phyloP scores from a whole-genome alignment of 2,329 filamentous ascomycete species.

The Microcera coccophila region DNA sequence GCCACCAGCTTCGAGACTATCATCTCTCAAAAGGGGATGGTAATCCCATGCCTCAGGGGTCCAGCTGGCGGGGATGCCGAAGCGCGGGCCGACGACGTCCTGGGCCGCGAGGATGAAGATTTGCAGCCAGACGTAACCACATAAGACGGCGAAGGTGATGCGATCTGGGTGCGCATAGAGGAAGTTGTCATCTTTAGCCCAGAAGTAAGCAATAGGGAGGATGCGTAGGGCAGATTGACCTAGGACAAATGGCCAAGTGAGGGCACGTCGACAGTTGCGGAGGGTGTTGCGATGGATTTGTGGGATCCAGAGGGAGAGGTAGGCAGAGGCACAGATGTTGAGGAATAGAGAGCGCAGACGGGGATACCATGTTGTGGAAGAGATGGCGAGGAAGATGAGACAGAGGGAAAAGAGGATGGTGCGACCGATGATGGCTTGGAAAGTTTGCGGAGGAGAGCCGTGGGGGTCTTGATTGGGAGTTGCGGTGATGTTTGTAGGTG shows the following conservation, averaged over 20 bases:
- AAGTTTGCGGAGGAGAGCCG: conserved; percentile 34
- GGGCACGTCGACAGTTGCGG: conserved; percentile 84
- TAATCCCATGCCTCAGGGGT: conserved; percentile 85
- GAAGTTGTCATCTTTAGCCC: conserved; percentile 72
- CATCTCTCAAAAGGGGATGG: conserved; percentile 81
- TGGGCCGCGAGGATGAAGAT: conserved; percentile 74
- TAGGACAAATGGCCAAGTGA: conserved; percentile 87
- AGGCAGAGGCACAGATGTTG: conserved; percentile 64
- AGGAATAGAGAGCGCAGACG: conserved; percentile 53
- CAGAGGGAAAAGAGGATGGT: conserved; percentile 54
- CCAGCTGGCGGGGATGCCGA: conserved; percentile 70
- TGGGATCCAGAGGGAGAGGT: conserved; percentile 87
- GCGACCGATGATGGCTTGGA: conserved; percentile 55
- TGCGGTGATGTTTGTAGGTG: conserved; percentile 21
- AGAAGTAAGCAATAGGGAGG: conserved; percentile 81
- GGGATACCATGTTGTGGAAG: conserved; percentile 59
- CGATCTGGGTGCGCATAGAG: conserved; percentile 70
- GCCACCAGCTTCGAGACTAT: conserved; percentile 73
- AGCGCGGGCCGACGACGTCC: conserved; percentile 82
- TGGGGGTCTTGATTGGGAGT: conserved; percentile 25
- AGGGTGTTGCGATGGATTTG: conserved; percentile 88
- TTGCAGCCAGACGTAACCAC: conserved; percentile 84
- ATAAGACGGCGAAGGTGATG: conserved; percentile 55
- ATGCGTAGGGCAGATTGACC: conserved; percentile 78
- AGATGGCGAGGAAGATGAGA: conserved; percentile 56